Conservation (phyloP, 805 yeast genomes). For the Yarrowia sp. region DNA sequence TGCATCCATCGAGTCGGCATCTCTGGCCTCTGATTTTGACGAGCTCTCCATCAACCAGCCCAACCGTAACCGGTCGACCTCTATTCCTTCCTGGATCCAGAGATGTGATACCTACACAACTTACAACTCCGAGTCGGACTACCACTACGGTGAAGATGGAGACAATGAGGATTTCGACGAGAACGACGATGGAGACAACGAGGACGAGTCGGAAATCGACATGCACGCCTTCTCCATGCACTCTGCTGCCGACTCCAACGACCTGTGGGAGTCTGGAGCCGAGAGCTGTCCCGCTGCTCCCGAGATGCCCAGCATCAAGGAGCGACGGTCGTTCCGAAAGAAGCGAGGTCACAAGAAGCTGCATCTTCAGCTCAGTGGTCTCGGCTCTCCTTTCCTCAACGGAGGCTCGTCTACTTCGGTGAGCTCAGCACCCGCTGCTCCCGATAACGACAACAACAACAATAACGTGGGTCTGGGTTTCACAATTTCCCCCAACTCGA, state of each 20-base stretch:
- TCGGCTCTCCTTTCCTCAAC: background rate
- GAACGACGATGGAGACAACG: background rate
- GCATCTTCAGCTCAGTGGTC: slow-evolving; percentile 21
- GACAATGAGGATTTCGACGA: slow-evolving; percentile 12
- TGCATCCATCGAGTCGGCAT: slow-evolving; percentile 14
- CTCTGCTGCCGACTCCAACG: slow-evolving; percentile 4
- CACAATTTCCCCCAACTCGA: background rate
- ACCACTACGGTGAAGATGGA: background rate
- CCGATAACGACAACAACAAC: background rate
- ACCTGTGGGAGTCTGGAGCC: slow-evolving; percentile 24
- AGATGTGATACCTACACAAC: slow-evolving; percentile 16
- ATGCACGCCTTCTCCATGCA: slow-evolving; percentile 19
- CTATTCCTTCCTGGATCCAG: slow-evolving; percentile 23
- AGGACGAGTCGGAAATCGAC: slow-evolving; percentile 22
- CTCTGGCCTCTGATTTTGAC: slow-evolving; percentile 19
- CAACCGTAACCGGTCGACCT: background rate
- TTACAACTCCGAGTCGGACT: slow-evolving; percentile 15
- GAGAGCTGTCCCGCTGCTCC: slow-evolving; percentile 16
- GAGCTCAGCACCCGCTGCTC: background rate
- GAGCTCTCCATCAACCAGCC: slow-evolving; percentile 3
- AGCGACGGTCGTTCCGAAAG: slow-evolving; percentile 20
- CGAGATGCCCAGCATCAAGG: slow-evolving; percentile 19
- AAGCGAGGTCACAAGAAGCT: slow-evolving; percentile 3
- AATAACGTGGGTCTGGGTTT: slow-evolving; percentile 16
- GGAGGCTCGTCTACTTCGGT: background rate